These are phyloP conservation scores for Diaporthe citriasiana DNA, from an alignment of 2,329 filamentous ascomycete species.

Conservation along the genomic window DNA sequence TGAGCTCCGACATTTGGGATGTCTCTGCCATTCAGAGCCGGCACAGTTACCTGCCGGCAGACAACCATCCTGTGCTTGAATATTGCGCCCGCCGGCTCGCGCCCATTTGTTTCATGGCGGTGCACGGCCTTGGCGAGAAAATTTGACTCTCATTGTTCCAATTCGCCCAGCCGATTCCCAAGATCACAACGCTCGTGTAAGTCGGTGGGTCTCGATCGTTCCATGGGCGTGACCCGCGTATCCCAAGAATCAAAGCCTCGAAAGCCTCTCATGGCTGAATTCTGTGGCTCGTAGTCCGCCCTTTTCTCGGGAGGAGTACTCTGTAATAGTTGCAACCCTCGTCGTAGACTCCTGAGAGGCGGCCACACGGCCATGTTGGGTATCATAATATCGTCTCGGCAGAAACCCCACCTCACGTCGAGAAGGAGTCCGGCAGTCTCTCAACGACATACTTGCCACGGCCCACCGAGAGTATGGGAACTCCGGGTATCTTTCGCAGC, in stretches of 20 bases:
- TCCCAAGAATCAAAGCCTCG: not conserved
- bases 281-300: not conserved
- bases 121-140: no score
- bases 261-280: not conserved
- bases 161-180: no score
- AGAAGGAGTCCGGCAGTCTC: slow-evolving; percentile 86
- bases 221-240: no score
- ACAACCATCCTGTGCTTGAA: not conserved
- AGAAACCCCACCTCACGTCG: slow-evolving; percentile 59
- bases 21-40: not conserved
- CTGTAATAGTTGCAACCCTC: not conserved
- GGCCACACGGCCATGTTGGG: not conserved
- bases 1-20: not conserved
- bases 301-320: not conserved
- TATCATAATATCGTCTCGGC: not conserved
- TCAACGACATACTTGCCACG: slow-evolving; percentile 96
- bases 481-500: slow-evolving; percentile 78
- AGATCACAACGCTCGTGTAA: not conserved
- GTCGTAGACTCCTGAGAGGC: not conserved
- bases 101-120: not conserved
- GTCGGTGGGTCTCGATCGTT: no score
- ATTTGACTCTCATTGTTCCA: no score
- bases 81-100: not conserved
- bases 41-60: not conserved
- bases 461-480: slow-evolving; percentile 84